A percentile compares a stretch with the other conserved stretches of the same genome.
Evolutionary conservation across 176 grass and related monocot genomes (phyloP).

Genomic region (Olyra latifolia): DNA sequence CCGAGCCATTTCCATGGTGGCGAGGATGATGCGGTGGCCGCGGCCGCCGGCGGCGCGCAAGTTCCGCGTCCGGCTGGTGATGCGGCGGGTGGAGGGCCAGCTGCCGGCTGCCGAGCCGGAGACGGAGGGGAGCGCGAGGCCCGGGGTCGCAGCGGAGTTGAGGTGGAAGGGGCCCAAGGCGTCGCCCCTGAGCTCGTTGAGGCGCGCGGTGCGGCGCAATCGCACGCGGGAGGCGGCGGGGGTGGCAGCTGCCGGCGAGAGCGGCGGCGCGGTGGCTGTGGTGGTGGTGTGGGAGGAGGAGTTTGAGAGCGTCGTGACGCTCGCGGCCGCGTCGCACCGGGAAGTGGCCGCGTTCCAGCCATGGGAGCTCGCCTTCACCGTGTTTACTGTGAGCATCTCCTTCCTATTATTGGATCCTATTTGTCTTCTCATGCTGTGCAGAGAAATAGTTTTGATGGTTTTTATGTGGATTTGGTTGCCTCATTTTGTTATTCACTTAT

Average conservation of each 20-base stretch:
- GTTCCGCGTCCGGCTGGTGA: slow-evolving; percentile 67
- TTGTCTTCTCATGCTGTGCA: not conserved
- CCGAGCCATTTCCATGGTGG: slow-evolving; percentile 44
- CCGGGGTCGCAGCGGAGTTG: slow-evolving; percentile 57
- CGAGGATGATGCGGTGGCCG: slow-evolving; percentile 93
- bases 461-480: not conserved
- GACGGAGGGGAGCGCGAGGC: not conserved
- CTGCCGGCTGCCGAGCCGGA: not conserved
- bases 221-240: slow-evolving; percentile 65
- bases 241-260: slow-evolving; percentile 18
- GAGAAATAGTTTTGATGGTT: not conserved
- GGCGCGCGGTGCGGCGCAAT: slow-evolving; percentile 75
- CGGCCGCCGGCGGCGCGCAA: slow-evolving; percentile 70
- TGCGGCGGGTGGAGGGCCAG: slow-evolving; percentile 56
- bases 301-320: slow-evolving; percentile 69
- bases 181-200: slow-evolving; percentile 66
- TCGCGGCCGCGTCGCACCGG: slow-evolving; percentile 59
- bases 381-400: slow-evolving; percentile 71
- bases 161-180: slow-evolving; percentile 88
- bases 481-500: not conserved
- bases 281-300: slow-evolving; percentile 83
- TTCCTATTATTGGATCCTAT: not conserved
- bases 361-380: slow-evolving; percentile 79
- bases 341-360: slow-evolving; percentile 65
- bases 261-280: not conserved